Evolutionary conservation across 164 flowering plant species (phyloP), one percentile per base, ranked within the genome.

Genomic region (Dillenia turbinata): DNA sequence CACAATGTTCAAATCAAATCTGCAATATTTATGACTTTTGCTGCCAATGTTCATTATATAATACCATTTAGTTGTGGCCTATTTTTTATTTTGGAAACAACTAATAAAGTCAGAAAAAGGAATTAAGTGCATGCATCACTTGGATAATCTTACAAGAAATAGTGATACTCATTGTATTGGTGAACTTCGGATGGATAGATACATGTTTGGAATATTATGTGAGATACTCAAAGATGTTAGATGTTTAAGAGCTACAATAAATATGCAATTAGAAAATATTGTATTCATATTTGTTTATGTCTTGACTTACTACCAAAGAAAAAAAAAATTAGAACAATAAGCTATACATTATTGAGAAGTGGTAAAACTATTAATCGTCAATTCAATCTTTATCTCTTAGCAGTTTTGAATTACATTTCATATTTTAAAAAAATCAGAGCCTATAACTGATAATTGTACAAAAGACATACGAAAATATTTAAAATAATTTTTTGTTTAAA

Each of bases 151-250:
- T 9, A 56, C 33, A 9, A 56, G 59, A 56, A 46, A 33, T 26
- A 26, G 46, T 19, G 59, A 33, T 10, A 14, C 33, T 19, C 9
- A 16, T 19, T 56, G 59, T 1, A 33, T 17, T 10, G 33, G 44
- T 56, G 59, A 56, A 33, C n/a, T 56, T 56, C 59, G 44, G 5
- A 33, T 56, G 40, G 13, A 56, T 33, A 56, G 46, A 22, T 13
- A 13, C 40, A 56, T 1, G 13, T 56, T 56, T 22, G 13, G 33
- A 12, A 24, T 15, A 10, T 24, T 15, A 11, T 52, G 16, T 52
- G 55, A 52, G 8, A 52, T 33, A 0, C 7, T 9, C 0, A 49
- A 6, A 49, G 52, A 49, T n/a, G 8, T 49, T 49, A 14, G 14
- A 33, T 26, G 46, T 9, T 56, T 56, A 3, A 56, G 59, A 10